Evolutionary conservation across 2,329 filamentous ascomycete genomes (phyloP).

Genomic region (Colletotrichum sp.): DNA sequence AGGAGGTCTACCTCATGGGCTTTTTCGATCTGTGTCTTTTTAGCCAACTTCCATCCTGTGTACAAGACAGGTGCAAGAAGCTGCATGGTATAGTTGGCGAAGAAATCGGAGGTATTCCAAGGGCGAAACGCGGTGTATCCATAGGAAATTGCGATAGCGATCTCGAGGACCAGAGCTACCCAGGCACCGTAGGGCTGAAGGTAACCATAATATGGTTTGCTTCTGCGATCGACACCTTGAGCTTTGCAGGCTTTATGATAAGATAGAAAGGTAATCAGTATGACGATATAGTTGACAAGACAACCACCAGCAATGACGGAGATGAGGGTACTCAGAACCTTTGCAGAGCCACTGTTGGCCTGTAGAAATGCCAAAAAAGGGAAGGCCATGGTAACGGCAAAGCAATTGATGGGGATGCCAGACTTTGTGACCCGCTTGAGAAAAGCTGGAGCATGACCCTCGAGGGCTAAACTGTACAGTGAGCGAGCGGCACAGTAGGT

Average conservation of each 20-base stretch:
- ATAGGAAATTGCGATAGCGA: constrained; percentile 65
- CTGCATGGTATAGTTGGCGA: constrained; percentile 68
- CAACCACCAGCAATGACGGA: constrained; percentile 64
- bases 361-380: constrained; percentile 18
- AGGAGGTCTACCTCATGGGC: constrained; percentile 62
- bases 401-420: constrained; percentile 31
- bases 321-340: constrained; percentile 70
- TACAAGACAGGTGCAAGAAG: constrained; percentile 63
- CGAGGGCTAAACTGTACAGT: constrained; percentile 59
- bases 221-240: constrained; percentile 61
- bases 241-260: constrained; percentile 62
- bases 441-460: constrained; percentile 53
- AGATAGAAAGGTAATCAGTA: constrained; percentile 61
- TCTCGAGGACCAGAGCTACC: constrained; percentile 60
- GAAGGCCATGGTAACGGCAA: constrained; percentile 10
- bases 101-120: constrained; percentile 64
- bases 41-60: constrained; percentile 63
- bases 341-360: constrained; percentile 54
- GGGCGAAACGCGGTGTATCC: constrained; percentile 68
- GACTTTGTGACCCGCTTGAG: constrained; percentile 33
- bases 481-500: constrained; percentile 61
- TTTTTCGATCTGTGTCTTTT: constrained; percentile 60
- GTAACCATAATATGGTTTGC: constrained; percentile 69
- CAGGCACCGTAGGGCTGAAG: constrained; percentile 68
- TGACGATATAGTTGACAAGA: constrained; percentile 16